Percentiles rank a stretch among this genome's conserved stretches.
These are phyloP conservation scores for Cymodocea nodosa DNA, from an alignment of 116 monocot genomes.

Conservation along the genomic window DNA sequence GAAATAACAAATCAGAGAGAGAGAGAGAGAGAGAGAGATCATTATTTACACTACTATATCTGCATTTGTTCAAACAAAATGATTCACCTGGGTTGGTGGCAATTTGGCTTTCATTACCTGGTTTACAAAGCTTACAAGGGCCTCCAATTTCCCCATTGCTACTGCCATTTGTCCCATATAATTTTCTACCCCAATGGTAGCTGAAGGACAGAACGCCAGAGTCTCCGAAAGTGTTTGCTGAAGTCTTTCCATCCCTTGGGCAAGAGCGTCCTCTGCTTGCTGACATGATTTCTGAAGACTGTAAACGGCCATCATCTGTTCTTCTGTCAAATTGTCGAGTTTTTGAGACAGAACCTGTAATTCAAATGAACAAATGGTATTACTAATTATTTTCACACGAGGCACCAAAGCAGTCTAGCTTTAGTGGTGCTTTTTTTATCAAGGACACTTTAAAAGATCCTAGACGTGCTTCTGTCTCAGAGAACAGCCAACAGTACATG, in stretches of 20 bases:
- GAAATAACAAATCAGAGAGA: too few relatives aligned
- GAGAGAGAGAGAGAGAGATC: too few relatives aligned
- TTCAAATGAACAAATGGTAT: background rate
- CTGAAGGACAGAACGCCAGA: slow-evolving; percentile 27
- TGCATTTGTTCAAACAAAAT: too few relatives aligned
- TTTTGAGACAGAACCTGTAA: slow-evolving; percentile 56
- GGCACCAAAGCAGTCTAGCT: background rate
- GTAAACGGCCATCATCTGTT: slow-evolving; percentile 35
- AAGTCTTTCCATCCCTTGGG: slow-evolving; percentile 75
- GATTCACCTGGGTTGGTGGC: too few relatives aligned
- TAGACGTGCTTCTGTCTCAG: background rate
- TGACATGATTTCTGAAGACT: slow-evolving; percentile 56
- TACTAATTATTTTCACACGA: background rate
- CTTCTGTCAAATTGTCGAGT: slow-evolving; percentile 63
- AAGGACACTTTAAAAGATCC: too few relatives aligned
- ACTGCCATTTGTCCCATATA: slow-evolving; percentile 56
- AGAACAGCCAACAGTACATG: background rate
- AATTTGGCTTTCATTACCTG: slow-evolving; percentile 29
- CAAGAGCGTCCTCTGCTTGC: slow-evolving; percentile 80
- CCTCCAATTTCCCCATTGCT: slow-evolving; percentile 64
- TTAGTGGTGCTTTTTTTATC: too few relatives aligned
- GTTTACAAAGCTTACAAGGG: slow-evolving; percentile 61
- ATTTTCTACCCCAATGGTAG: slow-evolving; percentile 21
- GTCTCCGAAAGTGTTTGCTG: slow-evolving; percentile 65
- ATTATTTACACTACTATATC: too few relatives aligned